Evolutionary conservation across 2,329 filamentous ascomycete genomes (phyloP).

Genomic region (Myriosclerotinia scirpicola): DNA sequence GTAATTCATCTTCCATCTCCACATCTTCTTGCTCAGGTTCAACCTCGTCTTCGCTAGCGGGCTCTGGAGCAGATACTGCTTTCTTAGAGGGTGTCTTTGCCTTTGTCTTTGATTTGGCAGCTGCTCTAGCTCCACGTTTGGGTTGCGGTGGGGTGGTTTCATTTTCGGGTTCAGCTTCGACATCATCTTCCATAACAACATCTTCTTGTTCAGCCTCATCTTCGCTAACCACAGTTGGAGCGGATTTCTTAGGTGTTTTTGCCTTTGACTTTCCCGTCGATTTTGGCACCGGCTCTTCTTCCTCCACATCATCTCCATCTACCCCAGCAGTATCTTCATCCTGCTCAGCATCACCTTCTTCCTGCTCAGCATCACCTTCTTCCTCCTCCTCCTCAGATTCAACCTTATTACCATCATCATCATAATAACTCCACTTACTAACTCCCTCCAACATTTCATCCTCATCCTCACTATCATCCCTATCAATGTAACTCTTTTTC

Average conservation of each 20-base stretch:
- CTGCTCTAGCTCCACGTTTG: constrained; percentile 12
- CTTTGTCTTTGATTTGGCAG: constrained; percentile 4
- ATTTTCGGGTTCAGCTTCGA: not conserved
- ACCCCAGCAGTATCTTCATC: constrained; percentile 23
- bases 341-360: constrained; percentile 18
- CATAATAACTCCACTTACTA: constrained; percentile 42
- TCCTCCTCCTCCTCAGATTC: constrained; percentile 36
- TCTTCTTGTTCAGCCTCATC: constrained; percentile 17
- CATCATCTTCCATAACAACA: constrained; percentile 13
- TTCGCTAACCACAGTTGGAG: not conserved
- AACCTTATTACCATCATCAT: constrained; percentile 43
- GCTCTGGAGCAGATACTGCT: not conserved
- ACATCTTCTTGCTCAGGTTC: constrained; percentile 22
- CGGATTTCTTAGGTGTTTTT: constrained; percentile 15
- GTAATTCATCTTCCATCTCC: constrained; percentile 12
- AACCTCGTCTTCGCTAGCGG: constrained; percentile 5
- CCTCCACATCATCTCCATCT: constrained; percentile 25
- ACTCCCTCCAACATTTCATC: constrained; percentile 43
- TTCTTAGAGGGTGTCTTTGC: not conserved
- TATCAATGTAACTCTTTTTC: constrained; percentile 42
- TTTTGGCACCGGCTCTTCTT: constrained; percentile 24
- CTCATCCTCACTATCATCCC: constrained; percentile 46
- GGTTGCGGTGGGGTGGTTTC: not conserved
- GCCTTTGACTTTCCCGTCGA: not conserved
- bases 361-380: constrained; percentile 19